Evolutionary conservation across 768 basidiomycete genomes (phyloP).

Genomic region (Pleurotus platypus): DNA sequence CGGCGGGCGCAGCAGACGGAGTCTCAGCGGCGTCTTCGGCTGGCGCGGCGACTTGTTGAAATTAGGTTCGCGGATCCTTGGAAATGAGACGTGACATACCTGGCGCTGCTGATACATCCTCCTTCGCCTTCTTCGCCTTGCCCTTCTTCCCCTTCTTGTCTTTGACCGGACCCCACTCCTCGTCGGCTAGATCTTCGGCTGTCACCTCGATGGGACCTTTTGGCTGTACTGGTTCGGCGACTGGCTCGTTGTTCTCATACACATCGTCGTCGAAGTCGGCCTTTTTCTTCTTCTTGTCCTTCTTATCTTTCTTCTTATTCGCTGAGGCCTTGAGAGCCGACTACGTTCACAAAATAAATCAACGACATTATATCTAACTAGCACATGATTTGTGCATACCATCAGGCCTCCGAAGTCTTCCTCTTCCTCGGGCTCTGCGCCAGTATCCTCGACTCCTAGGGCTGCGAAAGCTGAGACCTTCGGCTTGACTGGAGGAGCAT

Average conservation of each 20-base stretch:
- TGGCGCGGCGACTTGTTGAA: background rate
- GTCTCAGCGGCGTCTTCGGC: constrained; percentile 16
- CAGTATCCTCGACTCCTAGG: constrained; percentile 39
- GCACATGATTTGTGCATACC: constrained; percentile 38
- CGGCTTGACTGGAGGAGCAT: constrained; percentile 21
- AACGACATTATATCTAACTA: constrained; percentile 9
- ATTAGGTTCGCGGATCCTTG: background rate
- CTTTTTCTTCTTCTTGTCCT: constrained; percentile 48
- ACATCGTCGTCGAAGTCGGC: constrained; percentile 37
- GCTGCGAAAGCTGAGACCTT: constrained; percentile 52
- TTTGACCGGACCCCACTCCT: constrained; percentile 65
- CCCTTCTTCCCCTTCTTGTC: constrained; percentile 61
- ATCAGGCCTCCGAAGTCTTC: constrained; percentile 74
- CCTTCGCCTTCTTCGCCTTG: constrained; percentile 48
- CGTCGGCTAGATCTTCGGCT: constrained; percentile 73
- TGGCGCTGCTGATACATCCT: constrained; percentile 14
- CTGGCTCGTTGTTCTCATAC: constrained; percentile 20
- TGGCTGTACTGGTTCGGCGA: constrained; percentile 20
- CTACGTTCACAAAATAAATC: constrained; percentile 28
- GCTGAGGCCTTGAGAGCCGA: constrained; percentile 59
- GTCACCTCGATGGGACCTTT: constrained; percentile 47
- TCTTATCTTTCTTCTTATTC: constrained; percentile 52
- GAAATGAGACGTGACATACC: background rate
- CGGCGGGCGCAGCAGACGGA: constrained; percentile 16
- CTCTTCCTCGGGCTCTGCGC: constrained; percentile 48